Evolutionary conservation across 129 eudicot species (phyloP), one percentile per base, ranked within the genome.

Genomic region (Pittosporum tobira): DNA sequence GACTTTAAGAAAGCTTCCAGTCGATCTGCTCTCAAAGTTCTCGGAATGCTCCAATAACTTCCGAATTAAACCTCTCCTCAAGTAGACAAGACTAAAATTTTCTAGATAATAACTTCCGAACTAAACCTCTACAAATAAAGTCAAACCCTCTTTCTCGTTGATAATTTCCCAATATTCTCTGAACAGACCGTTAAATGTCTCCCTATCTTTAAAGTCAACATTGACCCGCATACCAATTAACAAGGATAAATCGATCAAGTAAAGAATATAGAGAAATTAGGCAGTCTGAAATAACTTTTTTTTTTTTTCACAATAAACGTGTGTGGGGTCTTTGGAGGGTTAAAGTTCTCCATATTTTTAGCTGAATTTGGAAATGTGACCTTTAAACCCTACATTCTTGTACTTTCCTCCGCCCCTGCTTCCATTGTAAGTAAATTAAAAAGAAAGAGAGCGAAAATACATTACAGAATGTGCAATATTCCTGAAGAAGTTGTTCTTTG

Each of bases 161-260:
- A 81, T 79, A 30, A 87, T 77, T 64, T 58, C 71, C 82, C 94
- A 93, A 22, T 84, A 87, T 62, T 79, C 94, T 78, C 58, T 84
- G 66, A 78, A 84, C 18, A 91, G 71, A 44, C 90, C 82, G 74
- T 86, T 94, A 25, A 36, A 66, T 19, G 94, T 78, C n/a, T 91
- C 69, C 13, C 75, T 71, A 49, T 83, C 76, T 48, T 76, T n/a
- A n/a, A 89, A 82, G 65, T 89, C 95, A 8, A 82, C 69, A 13
- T 11, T 61, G 53, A 70, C 95, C 97, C 85, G 79, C 57, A 75
- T 71, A 67, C 54, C 21, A 67, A n/a, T n/a, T n/a, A n/a, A 61
- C 40, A 56, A 57, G 15, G 7, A 25, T 59, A 40, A 52, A 49
- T 11, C 10, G n/a, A n/a, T n/a, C n/a, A n/a, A n/a, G n/a, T n/a